phyloP scores from a whole-genome alignment of 306 rosid genomes.

The Astragalus membranaceus region DNA sequence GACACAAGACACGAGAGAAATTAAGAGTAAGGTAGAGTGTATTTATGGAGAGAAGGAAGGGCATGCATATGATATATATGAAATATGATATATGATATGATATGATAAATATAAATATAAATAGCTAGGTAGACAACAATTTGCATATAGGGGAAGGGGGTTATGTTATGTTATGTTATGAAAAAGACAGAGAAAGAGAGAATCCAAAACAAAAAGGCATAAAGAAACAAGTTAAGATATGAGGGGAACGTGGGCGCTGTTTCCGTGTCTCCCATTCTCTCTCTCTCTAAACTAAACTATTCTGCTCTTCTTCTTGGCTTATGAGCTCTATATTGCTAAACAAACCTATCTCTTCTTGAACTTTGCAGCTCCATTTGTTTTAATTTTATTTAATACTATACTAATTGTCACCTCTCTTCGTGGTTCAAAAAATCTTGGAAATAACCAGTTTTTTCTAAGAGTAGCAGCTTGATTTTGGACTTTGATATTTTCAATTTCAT shows the following conservation, averaged over 20 bases:
- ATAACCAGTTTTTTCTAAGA: constrained; percentile 20
- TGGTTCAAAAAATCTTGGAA: constrained; percentile 42
- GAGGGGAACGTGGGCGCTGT: constrained; percentile 98
- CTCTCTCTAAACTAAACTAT: constrained; percentile 22
- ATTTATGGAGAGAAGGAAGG: constrained; percentile 56
- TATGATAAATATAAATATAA: neutral
- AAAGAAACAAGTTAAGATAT: constrained; percentile 39
- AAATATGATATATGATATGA: constrained; percentile 34
- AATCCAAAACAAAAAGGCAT: constrained; percentile 27
- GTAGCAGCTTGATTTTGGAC: constrained; percentile 39
- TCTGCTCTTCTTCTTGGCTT: constrained; percentile 77
- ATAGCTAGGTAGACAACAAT: constrained; percentile 30
- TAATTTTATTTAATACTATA: neutral
- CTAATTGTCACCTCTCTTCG: constrained; percentile 4
- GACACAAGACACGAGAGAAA: neutral
- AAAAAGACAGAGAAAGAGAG: constrained; percentile 26
- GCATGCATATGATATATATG: constrained; percentile 39
- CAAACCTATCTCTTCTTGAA: constrained; percentile 54
- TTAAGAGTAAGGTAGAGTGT: constrained; percentile 15
- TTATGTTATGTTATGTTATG: neutral
- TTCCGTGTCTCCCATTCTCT: constrained; percentile 92
- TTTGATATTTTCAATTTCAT: constrained; percentile 16
- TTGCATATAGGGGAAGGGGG: constrained; percentile 20
- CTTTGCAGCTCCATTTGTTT: constrained; percentile 31
- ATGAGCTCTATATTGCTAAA: constrained; percentile 73